Percentiles rank a stretch among this genome's conserved stretches.
phyloP scores from a whole-genome alignment of 352 stramenopile genomes.

The Pythium aristosporum region DNA sequence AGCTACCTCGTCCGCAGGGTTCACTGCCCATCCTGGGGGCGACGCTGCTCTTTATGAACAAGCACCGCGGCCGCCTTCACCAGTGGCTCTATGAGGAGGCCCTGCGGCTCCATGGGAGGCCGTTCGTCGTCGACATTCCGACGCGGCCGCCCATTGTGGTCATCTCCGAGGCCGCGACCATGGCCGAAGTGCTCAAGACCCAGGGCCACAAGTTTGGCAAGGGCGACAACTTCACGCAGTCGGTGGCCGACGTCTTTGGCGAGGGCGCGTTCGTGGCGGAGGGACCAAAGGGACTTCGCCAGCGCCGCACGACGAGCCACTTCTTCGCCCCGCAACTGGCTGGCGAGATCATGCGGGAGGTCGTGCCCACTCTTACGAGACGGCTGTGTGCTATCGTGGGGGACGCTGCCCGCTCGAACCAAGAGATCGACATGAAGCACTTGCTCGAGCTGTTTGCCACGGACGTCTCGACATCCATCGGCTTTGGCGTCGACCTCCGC shows the following conservation, averaged over 20 bases:
- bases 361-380: conserved; percentile 33
- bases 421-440: conserved; percentile 42
- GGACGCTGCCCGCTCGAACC: neutral
- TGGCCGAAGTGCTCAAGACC: conserved; percentile 48
- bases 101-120: conserved; percentile 33
- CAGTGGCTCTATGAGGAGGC: conserved; percentile 52
- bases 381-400: conserved; percentile 33
- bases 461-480: conserved; percentile 71
- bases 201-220: conserved; percentile 79
- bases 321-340: conserved; percentile 73
- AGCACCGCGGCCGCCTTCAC: conserved; percentile 40
- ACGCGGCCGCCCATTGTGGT: conserved; percentile 41
- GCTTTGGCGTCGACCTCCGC: conserved; percentile 48
- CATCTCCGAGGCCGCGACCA: conserved; percentile 25
- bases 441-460: conserved; percentile 52
- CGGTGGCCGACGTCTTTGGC: conserved; percentile 59
- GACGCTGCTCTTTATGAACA: conserved; percentile 51
- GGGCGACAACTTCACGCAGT: conserved; percentile 29
- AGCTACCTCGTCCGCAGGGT: conserved; percentile 32
- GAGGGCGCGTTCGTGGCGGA: conserved; percentile 69
- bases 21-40: conserved; percentile 51
- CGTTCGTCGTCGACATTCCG: conserved; percentile 37
- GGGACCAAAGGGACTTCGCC: conserved; percentile 53
- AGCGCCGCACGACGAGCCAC: conserved; percentile 82
- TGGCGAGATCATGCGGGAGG: conserved; percentile 39